Conservation (phyloP, 257 asterid species). For the Solanum gracilifrons region DNA sequence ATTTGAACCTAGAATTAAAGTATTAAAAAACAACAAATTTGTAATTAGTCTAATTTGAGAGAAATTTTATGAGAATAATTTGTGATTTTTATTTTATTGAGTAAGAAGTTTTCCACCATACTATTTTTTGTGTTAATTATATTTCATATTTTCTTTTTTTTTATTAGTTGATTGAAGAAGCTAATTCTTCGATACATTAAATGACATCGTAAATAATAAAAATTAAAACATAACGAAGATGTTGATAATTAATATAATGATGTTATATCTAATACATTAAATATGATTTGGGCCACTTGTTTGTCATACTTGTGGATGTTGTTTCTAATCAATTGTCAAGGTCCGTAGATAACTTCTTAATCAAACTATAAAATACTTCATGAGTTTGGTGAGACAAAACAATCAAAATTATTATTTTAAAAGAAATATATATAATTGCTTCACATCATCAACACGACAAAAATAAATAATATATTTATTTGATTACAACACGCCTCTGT, state of each 20-base stretch:
- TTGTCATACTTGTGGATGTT: neutral
- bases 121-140: neutral
- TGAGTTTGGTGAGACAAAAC: constrained; percentile 11
- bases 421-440: neutral
- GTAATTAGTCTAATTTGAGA: neutral
- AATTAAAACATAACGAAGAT: neutral
- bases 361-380: neutral
- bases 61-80: neutral
- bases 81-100: neutral
- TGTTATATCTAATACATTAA: neutral
- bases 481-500: neutral
- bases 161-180: neutral
- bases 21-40: neutral
- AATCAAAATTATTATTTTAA: neutral
- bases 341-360: neutral
- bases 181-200: neutral
- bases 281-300: neutral
- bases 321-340: constrained; percentile 16
- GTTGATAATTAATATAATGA: neutral
- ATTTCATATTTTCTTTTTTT: neutral
- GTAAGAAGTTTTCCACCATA: neutral
- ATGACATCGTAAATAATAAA: neutral
- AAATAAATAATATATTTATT: neutral
- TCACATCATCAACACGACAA: constrained; percentile 3
- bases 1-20: neutral